Conservation (phyloP, 2,329 filamentous ascomycete species). For the Meredithiella fracta region DNA sequence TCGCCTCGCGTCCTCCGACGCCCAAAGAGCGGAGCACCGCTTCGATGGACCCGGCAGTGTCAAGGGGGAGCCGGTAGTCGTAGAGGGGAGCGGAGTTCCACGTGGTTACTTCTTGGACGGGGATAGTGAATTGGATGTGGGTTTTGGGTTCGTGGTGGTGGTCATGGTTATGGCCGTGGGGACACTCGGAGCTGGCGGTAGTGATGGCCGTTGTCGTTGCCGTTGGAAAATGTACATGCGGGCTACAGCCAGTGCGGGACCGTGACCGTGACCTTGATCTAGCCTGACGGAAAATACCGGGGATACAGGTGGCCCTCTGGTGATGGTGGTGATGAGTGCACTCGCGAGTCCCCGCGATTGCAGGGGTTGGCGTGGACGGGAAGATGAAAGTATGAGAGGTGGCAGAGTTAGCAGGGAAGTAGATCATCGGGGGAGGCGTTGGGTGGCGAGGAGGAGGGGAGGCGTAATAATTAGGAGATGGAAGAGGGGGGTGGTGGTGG, state of each 20-base stretch:
- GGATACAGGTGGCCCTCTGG: neutral
- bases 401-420: neutral
- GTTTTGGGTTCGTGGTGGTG: neutral
- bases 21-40: neutral
- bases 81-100: slow-evolving; percentile 1
- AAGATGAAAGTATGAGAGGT: neutral
- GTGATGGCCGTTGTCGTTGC: too few species aligned
- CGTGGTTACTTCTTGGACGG: neutral
- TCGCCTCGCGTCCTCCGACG: neutral
- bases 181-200: too few species aligned
- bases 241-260: too few species aligned
- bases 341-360: too few species aligned
- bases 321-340: neutral
- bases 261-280: neutral
- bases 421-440: neutral
- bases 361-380: too few species aligned
- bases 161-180: neutral
- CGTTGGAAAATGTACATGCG: too few species aligned
- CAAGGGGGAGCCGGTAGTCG: neutral
- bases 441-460: neutral
- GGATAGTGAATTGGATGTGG: neutral
- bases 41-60: neutral
- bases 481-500: neutral
- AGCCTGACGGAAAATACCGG: neutral
- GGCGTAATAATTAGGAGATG: too few species aligned